Evolutionary conservation across 345 rosid species (phyloP).

Genomic region (Boechera divaricarpa): DNA sequence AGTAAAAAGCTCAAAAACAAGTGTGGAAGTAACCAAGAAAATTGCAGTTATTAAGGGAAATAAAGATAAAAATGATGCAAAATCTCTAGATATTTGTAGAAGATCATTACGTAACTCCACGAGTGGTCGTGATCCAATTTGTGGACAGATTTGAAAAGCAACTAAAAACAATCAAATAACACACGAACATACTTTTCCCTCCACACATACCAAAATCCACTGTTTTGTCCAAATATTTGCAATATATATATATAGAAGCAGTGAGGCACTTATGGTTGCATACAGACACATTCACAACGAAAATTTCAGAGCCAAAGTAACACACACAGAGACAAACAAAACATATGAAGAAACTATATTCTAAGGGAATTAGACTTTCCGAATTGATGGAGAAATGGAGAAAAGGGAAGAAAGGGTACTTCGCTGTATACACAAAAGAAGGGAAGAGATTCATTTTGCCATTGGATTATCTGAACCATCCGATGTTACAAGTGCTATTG

Average conservation of each 20-base stretch:
- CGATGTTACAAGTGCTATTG: slow-evolving; percentile 50
- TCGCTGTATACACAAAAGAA: slow-evolving; percentile 52
- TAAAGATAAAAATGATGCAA: not conserved
- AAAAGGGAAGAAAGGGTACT: slow-evolving; percentile 53
- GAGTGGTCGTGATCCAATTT: slow-evolving; percentile 27
- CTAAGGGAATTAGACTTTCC: slow-evolving; percentile 39
- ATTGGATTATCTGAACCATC: slow-evolving; percentile 50
- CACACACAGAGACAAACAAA: not conserved
- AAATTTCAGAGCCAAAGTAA: slow-evolving; percentile 6
- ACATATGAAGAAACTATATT: slow-evolving; percentile 40
- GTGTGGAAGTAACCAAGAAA: not conserved
- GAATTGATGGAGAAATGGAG: slow-evolving; percentile 50
- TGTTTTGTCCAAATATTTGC: not conserved
- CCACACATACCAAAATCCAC: slow-evolving; percentile 16
- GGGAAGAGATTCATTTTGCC: slow-evolving; percentile 54
- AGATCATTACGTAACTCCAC: not conserved
- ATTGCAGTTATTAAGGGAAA: not conserved
- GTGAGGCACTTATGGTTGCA: slow-evolving; percentile 13
- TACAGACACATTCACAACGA: not conserved
- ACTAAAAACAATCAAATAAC: not conserved
- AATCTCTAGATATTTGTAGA: slow-evolving; percentile 37
- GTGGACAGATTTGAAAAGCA: slow-evolving; percentile 11
- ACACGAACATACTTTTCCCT: slow-evolving; percentile 20
- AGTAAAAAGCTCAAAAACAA: not conserved
- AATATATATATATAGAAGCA: slow-evolving; percentile 19